Conservation (phyloP, 192 early-diverging fungal genomes). For the Gryganskiella cystojenkinii region DNA sequence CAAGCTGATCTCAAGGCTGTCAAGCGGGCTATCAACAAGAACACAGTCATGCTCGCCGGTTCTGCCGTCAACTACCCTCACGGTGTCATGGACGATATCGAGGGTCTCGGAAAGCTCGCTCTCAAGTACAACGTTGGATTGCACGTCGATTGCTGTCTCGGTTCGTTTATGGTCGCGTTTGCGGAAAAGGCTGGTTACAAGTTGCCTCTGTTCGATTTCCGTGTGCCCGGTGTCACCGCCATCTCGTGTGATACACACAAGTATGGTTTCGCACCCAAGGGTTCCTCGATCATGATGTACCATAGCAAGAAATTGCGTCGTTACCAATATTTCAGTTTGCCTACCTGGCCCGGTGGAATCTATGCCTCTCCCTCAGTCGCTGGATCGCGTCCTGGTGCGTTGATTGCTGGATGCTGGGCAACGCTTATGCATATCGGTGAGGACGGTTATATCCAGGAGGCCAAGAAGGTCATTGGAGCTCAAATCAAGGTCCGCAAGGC, state of each 20-base stretch:
- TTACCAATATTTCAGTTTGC: constrained; percentile 91
- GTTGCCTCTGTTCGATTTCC: constrained; percentile 85
- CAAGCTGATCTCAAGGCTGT: constrained; percentile 84
- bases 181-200: constrained; percentile 93
- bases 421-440: constrained; percentile 90
- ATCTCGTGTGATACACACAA: constrained; percentile 99
- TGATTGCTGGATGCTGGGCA: constrained; percentile 97
- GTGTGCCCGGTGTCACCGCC: constrained; percentile 91
- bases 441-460: constrained; percentile 85
- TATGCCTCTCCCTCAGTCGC: constrained; percentile 94
- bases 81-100: constrained; percentile 93
- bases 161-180: constrained; percentile 95
- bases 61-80: constrained; percentile 95
- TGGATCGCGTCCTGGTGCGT: constrained; percentile 90
- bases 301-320: constrained; percentile 79
- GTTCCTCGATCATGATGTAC: constrained; percentile 96
- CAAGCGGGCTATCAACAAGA: constrained; percentile 83
- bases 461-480: constrained; percentile 82
- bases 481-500: constrained; percentile 61
- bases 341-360: constrained; percentile 96
- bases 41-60: constrained; percentile 93
- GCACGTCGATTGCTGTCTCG: constrained; percentile 97
- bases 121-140: constrained; percentile 84
- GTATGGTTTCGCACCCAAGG: constrained; percentile 99
- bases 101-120: constrained; percentile 80